Evolutionary conservation across 1,139 yeast species (phyloP), one percentile per base, ranked within the genome.

Genomic region (Diutina ranongensis): DNA sequence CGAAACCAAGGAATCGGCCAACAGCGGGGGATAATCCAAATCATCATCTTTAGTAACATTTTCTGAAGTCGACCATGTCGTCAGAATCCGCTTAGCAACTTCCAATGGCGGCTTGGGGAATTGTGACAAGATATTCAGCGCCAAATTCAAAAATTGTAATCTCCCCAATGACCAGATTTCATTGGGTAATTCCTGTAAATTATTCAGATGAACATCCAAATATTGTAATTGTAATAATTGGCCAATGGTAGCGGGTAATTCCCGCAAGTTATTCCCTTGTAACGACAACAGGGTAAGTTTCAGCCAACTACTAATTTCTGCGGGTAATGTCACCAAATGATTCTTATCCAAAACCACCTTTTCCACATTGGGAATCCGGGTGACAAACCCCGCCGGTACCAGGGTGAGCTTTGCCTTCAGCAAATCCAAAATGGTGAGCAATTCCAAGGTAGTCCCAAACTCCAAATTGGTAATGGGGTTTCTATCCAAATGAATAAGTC

Each of bases 121-220:
- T 2, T 73, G 58, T 16, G 75, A 78, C 40, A 92, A 68, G 51
- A 83, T 70, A 57, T 94, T 92, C 0, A 96, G 86, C 0, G 96
- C 80, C 2, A 85, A 71, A 61, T 94, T 92, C 53, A 88, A 68
- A 4, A 65, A 64, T 4, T 74, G 72, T 56, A 84, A 68, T 1
- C 76, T 68, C 31, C 69, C 72, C 59, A 83, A 67, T 48, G 72
- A 67, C 86, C 87, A 86, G 44, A 86, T 73, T 25, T 76, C 80
- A 35, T 72, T 74, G 0, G 94, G 89, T 34, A 94, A 63, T 4
- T 67, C 57, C 53, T 85, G 83, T 53, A 94, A 69, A 57, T 88
- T 89, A 61, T 94, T 94, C 45, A 86, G 76, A 61, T 92, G 97
- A 45, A 88, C 64, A 60, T 94, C 97, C 51, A 94, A 68, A 48